Evolutionary conservation across 441 rosid species (phyloP), one percentile per base, ranked within the genome.

Genomic region (Croton setiger): DNA sequence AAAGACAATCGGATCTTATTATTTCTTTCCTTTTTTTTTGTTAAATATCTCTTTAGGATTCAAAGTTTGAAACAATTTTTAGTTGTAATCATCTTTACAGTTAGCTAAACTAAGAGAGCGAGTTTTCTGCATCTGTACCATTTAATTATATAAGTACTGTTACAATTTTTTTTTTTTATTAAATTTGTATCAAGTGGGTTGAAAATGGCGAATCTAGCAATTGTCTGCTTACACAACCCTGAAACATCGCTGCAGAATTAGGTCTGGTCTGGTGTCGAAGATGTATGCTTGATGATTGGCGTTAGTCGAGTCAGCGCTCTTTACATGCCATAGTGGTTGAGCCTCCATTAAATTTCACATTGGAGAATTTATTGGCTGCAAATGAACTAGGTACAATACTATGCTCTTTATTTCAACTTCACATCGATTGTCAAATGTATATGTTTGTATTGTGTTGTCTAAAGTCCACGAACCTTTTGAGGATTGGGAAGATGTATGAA

Each of bases 1-100:
- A 62, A 59, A 64, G 62, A 70, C 64, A 60, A 76, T 56, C 80
- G 65, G 77, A 73, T 75, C 71, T 56, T 57, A 44, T 27, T 27
- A 15, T 67, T 18, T 18, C 10, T 60, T 65, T 12, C 31, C 31
- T 27, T 13, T n/a, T 51, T 43, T 57, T 9, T 56, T 4, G 6
- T 49, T 3, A 1, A 17, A 2, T 52, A 3, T 53, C 52, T 4
- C 0, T 64, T 47, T 67, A 55, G 68, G 73, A 47, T 63, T 27
- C 31, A 27, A 27, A 27, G 31, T 27, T 64, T 44, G 27, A 36
- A 72, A 75, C 69, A 58, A 58, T 0, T 63, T 57, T 21, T n/a
- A 58, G 60, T 20, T 66, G 75, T 71, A 66, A 71, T 66, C 10
- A 36, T 67, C 61, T 27, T 27, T 27, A 27, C 31, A 41, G 55